A percentile compares a stretch with the other conserved stretches of the same genome.
Evolutionary conservation across 1,284 basidiomycete species (phyloP).

Genomic region (Apiotrichum veenhuisii): DNA sequence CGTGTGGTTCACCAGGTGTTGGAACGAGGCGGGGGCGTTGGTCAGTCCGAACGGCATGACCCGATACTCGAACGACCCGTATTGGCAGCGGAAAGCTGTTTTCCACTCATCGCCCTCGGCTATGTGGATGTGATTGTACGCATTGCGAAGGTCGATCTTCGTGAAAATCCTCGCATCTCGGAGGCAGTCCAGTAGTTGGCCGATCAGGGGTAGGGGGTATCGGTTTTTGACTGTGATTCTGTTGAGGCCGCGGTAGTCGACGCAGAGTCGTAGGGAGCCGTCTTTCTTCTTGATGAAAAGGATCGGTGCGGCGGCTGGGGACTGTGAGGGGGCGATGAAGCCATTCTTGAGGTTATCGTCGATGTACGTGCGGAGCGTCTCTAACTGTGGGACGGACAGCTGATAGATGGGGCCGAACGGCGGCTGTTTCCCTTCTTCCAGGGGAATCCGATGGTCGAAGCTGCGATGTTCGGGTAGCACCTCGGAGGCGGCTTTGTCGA

Average conservation of each 20-base stretch:
- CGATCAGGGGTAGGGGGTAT: slow-evolving; percentile 26
- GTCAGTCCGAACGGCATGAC: slow-evolving; percentile 52
- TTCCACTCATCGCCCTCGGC: slow-evolving; percentile 41
- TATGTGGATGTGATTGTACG: slow-evolving; percentile 41
- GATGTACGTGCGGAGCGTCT: slow-evolving; percentile 46
- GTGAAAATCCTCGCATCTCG: slow-evolving; percentile 29
- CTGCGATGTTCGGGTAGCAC: too few relatives aligned
- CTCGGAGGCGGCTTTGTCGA: too few relatives aligned
- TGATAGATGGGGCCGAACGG: slow-evolving; percentile 46
- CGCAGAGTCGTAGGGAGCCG: slow-evolving; percentile 47
- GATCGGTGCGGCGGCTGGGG: slow-evolving; percentile 45
- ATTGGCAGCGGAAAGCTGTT: slow-evolving; percentile 43
- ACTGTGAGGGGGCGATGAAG: slow-evolving; percentile 36
- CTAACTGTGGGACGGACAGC: slow-evolving; percentile 44
- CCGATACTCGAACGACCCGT: slow-evolving; percentile 48
- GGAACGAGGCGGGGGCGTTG: slow-evolving; percentile 50
- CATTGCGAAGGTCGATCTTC: slow-evolving; percentile 37
- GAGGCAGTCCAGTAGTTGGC: slow-evolving; percentile 38
- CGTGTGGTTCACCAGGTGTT: slow-evolving; percentile 36
- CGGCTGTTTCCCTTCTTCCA: slow-evolving; percentile 29
- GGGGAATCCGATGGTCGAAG: slow-evolving; percentile 28
- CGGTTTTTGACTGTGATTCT: slow-evolving; percentile 46
- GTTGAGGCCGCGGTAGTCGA: slow-evolving; percentile 54
- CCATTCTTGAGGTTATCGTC: slow-evolving; percentile 48
- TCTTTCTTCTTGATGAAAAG: slow-evolving; percentile 56